Conservation (phyloP, 2,329 filamentous ascomycete species). For the Aspergillus pseudonomiae region DNA sequence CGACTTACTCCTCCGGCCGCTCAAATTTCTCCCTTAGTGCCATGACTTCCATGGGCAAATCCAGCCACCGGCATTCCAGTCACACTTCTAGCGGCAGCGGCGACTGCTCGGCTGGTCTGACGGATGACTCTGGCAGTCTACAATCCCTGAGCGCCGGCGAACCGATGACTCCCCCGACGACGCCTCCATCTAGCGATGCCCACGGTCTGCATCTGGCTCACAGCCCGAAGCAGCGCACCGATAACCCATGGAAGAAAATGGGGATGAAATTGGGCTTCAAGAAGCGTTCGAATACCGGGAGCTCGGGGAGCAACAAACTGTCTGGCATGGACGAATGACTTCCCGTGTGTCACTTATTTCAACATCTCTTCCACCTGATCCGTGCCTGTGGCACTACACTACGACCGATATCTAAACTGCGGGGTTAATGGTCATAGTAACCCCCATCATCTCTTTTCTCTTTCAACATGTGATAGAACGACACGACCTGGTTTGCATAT, state of each 20-base stretch:
- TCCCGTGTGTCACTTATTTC: constrained; percentile 3
- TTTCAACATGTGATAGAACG: constrained; percentile 16
- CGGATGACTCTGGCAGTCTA: constrained; percentile 50
- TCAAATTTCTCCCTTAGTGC: constrained; percentile 36
- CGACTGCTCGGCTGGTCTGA: constrained; percentile 43
- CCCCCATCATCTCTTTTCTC: background rate
- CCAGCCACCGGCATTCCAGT: constrained; percentile 37
- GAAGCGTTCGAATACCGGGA: constrained; percentile 35
- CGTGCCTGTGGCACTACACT: constrained; percentile 1
- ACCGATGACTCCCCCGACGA: constrained; percentile 56
- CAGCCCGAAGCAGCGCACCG: constrained; percentile 46
- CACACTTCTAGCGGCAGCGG: constrained; percentile 41
- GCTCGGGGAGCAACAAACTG: constrained; percentile 26
- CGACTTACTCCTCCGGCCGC: constrained; percentile 29
- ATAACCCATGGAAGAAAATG: constrained; percentile 58
- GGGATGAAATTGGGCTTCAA: constrained; percentile 53
- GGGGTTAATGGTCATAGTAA: background rate
- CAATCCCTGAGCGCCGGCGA: constrained; percentile 46
- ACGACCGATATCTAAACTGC: background rate
- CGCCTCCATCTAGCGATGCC: constrained; percentile 51
- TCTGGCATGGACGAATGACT: constrained; percentile 30
- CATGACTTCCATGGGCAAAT: constrained; percentile 37
- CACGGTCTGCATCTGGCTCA: constrained; percentile 29
- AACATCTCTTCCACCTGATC: constrained; percentile 6
- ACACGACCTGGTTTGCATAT: constrained; percentile 22